These are phyloP conservation scores for Diaporthe helianthi DNA, from an alignment of 2,329 filamentous ascomycete species.

Conservation along the genomic window DNA sequence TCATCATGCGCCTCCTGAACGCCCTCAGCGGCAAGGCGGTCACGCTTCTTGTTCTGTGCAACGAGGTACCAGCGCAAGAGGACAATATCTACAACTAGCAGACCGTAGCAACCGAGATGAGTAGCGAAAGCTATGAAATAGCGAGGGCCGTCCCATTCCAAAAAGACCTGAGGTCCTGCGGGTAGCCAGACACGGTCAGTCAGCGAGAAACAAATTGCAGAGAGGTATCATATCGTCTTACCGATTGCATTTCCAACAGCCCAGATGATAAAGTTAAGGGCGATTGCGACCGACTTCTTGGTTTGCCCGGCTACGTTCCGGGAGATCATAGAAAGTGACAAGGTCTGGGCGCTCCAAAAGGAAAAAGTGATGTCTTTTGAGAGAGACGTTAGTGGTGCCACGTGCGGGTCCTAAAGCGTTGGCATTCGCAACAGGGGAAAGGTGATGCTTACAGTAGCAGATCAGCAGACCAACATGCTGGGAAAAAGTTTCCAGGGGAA, in stretches of 20 bases:
- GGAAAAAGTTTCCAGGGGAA: conserved; percentile 62
- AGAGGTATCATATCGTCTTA: conserved; percentile 37
- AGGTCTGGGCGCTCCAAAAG: conserved; percentile 77
- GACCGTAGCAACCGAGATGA: conserved; percentile 72
- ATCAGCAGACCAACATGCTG: conserved; percentile 73
- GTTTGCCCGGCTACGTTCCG: conserved; percentile 77
- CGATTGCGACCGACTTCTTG: conserved; percentile 73
- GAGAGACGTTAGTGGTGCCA: no score
- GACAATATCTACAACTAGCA: conserved; percentile 64
- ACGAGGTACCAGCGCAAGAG: conserved; percentile 65
- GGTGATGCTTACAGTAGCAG: no score
- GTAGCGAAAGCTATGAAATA: conserved; percentile 75
- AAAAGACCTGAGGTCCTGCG: conserved; percentile 68
- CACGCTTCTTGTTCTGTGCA: conserved; percentile 65
- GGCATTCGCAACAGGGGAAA: no score
- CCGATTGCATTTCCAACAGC: conserved; percentile 72
- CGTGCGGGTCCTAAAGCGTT: no score
- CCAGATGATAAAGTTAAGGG: conserved; percentile 75
- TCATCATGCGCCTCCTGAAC: conserved; percentile 49
- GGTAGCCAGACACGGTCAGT: neutral
- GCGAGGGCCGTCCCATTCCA: conserved; percentile 63
- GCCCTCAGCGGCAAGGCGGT: conserved; percentile 52
- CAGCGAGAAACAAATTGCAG: neutral
- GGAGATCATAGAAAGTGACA: conserved; percentile 71
- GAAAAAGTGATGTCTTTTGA: conserved; percentile 78